A percentile compares a stretch with the other conserved stretches of the same genome.
These are phyloP conservation scores for Rubroshorea leprosula DNA, from an alignment of 345 rosid species.

Conservation along the genomic window DNA sequence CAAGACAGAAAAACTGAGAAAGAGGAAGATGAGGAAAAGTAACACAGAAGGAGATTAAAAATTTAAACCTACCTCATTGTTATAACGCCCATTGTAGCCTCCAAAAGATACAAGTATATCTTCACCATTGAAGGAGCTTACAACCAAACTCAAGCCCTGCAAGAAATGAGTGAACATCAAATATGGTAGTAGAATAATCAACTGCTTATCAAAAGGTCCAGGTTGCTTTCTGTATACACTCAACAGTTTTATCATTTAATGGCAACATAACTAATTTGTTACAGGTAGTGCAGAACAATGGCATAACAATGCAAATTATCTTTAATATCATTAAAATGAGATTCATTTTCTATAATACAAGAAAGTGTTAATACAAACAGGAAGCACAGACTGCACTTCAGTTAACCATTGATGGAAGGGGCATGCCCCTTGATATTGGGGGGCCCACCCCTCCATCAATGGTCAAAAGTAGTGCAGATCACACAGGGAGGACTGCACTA, in stretches of 20 bases:
- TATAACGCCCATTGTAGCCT: constrained; percentile 95
- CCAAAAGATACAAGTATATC: constrained; percentile 92
- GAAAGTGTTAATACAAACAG: too few relatives aligned
- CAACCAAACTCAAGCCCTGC: constrained; percentile 90
- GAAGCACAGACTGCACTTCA: too few relatives aligned
- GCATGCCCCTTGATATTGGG: too few relatives aligned
- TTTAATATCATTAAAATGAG: too few relatives aligned
- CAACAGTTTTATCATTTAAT: neutral
- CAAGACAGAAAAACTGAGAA: constrained; percentile 5
- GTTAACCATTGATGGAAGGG: too few relatives aligned
- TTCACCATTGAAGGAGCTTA: constrained; percentile 72
- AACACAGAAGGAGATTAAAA: constrained; percentile 10
- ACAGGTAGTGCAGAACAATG: neutral
- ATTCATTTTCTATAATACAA: neutral
- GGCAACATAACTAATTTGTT: neutral
- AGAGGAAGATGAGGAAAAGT: neutral
- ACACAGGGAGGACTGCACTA: too few relatives aligned
- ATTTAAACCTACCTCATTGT: constrained; percentile 64
- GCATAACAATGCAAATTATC: neutral
- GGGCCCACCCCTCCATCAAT: too few relatives aligned
- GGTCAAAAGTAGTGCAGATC: too few relatives aligned
- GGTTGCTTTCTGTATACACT: neutral
- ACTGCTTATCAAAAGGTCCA: neutral
- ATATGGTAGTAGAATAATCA: neutral
- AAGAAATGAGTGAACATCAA: constrained; percentile 18